phyloP scores from a whole-genome alignment of 2,329 filamentous ascomycete species.

The Colletotrichum endophyticum region DNA sequence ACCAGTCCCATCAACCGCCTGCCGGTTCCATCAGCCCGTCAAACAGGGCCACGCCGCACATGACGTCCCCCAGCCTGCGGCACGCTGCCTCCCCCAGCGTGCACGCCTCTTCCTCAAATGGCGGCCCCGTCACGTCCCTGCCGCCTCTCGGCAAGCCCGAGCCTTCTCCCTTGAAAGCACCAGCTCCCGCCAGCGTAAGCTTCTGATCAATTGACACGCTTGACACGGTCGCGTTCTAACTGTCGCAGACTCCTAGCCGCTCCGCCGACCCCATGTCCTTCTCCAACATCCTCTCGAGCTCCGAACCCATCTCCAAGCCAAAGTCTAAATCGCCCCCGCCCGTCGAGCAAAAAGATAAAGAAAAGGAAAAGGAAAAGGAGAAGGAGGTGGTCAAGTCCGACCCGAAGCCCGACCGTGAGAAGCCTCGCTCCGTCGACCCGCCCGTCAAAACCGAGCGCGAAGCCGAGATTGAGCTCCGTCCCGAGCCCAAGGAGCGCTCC shows the following conservation, averaged over 20 bases:
- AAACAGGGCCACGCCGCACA: conserved; percentile 38
- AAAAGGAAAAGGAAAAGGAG: conserved; percentile 14
- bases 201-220: neutral
- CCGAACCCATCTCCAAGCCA: conserved; percentile 67
- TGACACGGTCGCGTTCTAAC: neutral
- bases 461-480: conserved; percentile 19
- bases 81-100: conserved; percentile 45
- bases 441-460: conserved; percentile 37
- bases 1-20: conserved; percentile 48
- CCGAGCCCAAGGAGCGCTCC: conserved; percentile 19
- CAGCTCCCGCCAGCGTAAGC: conserved; percentile 40
- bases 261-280: conserved; percentile 92
- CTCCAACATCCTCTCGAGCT: conserved; percentile 87
- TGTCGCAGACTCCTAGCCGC: conserved; percentile 69
- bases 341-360: neutral
- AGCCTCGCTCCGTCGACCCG: conserved; percentile 24
- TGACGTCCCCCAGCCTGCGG: conserved; percentile 54
- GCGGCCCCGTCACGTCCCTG: conserved; percentile 34
- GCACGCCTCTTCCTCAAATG: conserved; percentile 45
- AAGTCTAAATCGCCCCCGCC: conserved; percentile 30
- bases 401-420: conserved; percentile 21
- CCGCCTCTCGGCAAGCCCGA: conserved; percentile 43
- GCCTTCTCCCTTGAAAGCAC: conserved; percentile 44
- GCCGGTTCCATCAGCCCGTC: conserved; percentile 49
- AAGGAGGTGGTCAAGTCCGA: conserved; percentile 21